Conservation (phyloP, 106 monocot species). For the Dioscorea alata region DNA sequence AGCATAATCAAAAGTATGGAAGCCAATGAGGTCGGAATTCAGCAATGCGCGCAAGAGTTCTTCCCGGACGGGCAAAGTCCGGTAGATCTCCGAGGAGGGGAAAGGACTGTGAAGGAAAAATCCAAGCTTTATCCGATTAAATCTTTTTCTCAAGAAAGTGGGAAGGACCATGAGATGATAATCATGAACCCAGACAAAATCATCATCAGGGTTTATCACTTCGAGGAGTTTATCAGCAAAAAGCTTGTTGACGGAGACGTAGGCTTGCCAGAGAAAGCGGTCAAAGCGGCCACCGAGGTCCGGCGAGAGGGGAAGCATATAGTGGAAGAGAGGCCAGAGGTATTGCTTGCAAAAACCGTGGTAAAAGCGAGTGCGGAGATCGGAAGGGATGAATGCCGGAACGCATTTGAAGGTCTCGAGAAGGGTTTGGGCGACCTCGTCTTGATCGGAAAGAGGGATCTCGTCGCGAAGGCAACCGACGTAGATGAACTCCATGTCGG, state of each 20-base stretch:
- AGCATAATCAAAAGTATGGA: constrained; percentile 78
- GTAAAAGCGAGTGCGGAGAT: constrained; percentile 46
- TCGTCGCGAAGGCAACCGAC: constrained; percentile 62
- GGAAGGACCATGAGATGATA: constrained; percentile 78
- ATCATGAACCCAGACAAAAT: constrained; percentile 74
- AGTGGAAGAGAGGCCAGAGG: constrained; percentile 77
- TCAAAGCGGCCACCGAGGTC: constrained; percentile 60
- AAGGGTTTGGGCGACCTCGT: constrained; percentile 40
- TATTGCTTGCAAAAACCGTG: constrained; percentile 78
- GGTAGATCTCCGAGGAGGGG: constrained; percentile 67
- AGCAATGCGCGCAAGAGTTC: constrained; percentile 57
- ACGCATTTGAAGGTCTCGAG: constrained; percentile 54
- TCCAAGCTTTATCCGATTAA: constrained; percentile 63
- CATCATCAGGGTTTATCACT: constrained; percentile 62
- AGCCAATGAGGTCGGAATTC: constrained; percentile 63
- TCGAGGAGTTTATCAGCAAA: constrained; percentile 68
- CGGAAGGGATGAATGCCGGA: constrained; percentile 48
- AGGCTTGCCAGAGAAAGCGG: constrained; percentile 52
- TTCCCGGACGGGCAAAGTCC: constrained; percentile 48
- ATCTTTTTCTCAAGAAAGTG: constrained; percentile 65
- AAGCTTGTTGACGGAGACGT: constrained; percentile 69
- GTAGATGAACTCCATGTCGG: constrained; percentile 53
- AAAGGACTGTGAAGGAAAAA: constrained; percentile 77
- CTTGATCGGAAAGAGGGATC: constrained; percentile 48
- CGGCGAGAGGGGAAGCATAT: constrained; percentile 69